Percentiles rank a stretch among this genome's conserved stretches.
Evolutionary conservation across 2,329 filamentous ascomycete genomes (phyloP).

Genomic region (Diplodia intermedia): DNA sequence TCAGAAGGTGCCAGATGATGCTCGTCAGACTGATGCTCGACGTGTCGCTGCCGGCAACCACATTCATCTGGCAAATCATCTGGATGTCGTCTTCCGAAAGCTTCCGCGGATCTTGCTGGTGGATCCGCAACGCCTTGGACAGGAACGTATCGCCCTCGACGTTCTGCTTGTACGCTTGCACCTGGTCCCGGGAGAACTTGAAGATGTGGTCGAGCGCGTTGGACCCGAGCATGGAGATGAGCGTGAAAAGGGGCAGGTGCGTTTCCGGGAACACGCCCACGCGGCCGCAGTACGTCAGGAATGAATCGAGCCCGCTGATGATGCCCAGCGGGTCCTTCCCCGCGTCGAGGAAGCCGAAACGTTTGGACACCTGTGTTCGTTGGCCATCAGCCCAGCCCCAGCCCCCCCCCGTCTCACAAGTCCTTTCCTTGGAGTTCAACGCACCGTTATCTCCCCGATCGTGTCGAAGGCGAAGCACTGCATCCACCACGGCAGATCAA

Average conservation of each 20-base stretch:
- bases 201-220: not conserved
- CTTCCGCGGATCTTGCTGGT: conserved; percentile 52
- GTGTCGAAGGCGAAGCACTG: conserved; percentile 61
- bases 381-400: too few species aligned
- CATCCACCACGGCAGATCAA: conserved; percentile 55
- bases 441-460: conserved; percentile 59
- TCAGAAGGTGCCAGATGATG: conserved; percentile 55
- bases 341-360: conserved; percentile 51
- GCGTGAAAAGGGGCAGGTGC: conserved; percentile 44
- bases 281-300: conserved; percentile 49
- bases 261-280: conserved; percentile 53
- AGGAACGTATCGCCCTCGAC: conserved; percentile 42
- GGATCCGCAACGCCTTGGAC: conserved; percentile 52
- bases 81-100: conserved; percentile 50
- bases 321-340: conserved; percentile 56
- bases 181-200: conserved; percentile 1
- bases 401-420: not conserved
- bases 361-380: conserved; percentile 45
- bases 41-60: conserved; percentile 53
- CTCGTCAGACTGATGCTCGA: conserved; percentile 57
- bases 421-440: conserved; percentile 28
- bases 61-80: conserved; percentile 42
- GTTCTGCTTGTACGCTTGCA: conserved; percentile 3
- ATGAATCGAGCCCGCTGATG: conserved; percentile 49
- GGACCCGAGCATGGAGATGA: conserved; percentile 40